These are phyloP conservation scores for Boletus semigastroideus DNA, from an alignment of 1,284 basidiomycete genomes.

Conservation along the genomic window DNA sequence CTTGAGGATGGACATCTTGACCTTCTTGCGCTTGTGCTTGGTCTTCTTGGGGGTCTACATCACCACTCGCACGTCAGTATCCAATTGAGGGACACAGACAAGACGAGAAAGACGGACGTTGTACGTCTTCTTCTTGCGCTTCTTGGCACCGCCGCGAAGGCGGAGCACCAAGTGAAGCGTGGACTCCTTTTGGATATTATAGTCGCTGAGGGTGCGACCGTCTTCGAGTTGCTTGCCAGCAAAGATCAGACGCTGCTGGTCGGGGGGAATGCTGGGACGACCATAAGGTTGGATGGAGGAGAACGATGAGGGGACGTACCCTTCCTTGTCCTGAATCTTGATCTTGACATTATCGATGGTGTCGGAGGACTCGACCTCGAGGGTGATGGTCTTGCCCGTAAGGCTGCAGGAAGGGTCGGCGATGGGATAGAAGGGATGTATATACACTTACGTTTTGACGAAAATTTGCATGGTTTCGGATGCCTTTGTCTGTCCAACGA, in stretches of 20 bases:
- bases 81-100: neutral
- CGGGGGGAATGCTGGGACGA: slow-evolving; percentile 76
- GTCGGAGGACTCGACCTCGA: slow-evolving; percentile 29
- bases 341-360: slow-evolving; percentile 98
- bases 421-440: no score
- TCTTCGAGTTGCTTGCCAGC: slow-evolving; percentile 98
- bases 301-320: slow-evolving; percentile 45
- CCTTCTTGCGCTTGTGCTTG: slow-evolving; percentile 99
- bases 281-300: slow-evolving; percentile 1
- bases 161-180: slow-evolving; percentile 96
- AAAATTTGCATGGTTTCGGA: slow-evolving; percentile 87
- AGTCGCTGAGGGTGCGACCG: slow-evolving; percentile 86
- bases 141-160: slow-evolving; percentile 97
- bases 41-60: slow-evolving; percentile 97
- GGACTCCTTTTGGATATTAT: slow-evolving; percentile 95
- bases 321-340: slow-evolving; percentile 96
- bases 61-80: slow-evolving; percentile 2
- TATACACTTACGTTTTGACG: slow-evolving; percentile 74
- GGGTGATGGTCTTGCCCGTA: slow-evolving; percentile 68
- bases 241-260: slow-evolving; percentile 98
- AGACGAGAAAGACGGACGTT: slow-evolving; percentile 49
- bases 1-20: slow-evolving; percentile 99
- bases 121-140: slow-evolving; percentile 99
- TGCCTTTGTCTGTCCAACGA: slow-evolving; percentile 84
- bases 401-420: slow-evolving; percentile 53